phyloP scores from a whole-genome alignment of 2,329 filamentous ascomycete species.

The Myriosclerotinia scirpicola region DNA sequence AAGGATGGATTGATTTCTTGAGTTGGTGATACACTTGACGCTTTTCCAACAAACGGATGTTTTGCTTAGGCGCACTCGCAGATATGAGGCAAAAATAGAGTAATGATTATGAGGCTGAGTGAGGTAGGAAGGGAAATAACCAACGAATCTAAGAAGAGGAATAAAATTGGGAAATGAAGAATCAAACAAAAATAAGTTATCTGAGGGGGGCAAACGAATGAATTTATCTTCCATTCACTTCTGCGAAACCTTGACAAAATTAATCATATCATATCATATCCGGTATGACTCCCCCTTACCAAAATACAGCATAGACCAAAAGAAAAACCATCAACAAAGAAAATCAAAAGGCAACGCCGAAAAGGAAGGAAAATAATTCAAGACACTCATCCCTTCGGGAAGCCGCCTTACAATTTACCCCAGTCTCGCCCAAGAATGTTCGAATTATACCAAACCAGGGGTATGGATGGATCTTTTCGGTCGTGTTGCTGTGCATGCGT shows the following conservation, averaged over 20 bases:
- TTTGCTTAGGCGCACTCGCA: constrained; percentile 15
- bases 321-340: constrained; percentile 11
- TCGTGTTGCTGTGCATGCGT: constrained; percentile 12
- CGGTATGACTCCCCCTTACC: constrained; percentile 18
- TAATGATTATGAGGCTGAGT: constrained; percentile 1
- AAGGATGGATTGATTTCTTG: constrained; percentile 4
- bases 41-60: constrained; percentile 20
- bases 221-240: constrained; percentile 23
- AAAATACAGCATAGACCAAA: constrained; percentile 12
- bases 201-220: constrained; percentile 22
- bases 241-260: constrained; percentile 18
- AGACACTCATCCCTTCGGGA: constrained; percentile 35
- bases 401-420: constrained; percentile 25
- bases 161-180: background rate
- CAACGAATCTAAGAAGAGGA: constrained; percentile 2
- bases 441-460: constrained; percentile 16
- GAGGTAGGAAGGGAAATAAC: constrained; percentile 5
- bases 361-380: constrained; percentile 23
- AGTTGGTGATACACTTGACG: constrained; percentile 21
- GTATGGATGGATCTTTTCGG: constrained; percentile 8
- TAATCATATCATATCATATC: constrained; percentile 24
- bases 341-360: constrained; percentile 1
- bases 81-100: constrained; percentile 5
- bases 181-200: constrained; percentile 4
- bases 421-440: constrained; percentile 29